Conservation (phyloP, 495 filamentous ascomycete species). For the Penicillium arizonense region DNA sequence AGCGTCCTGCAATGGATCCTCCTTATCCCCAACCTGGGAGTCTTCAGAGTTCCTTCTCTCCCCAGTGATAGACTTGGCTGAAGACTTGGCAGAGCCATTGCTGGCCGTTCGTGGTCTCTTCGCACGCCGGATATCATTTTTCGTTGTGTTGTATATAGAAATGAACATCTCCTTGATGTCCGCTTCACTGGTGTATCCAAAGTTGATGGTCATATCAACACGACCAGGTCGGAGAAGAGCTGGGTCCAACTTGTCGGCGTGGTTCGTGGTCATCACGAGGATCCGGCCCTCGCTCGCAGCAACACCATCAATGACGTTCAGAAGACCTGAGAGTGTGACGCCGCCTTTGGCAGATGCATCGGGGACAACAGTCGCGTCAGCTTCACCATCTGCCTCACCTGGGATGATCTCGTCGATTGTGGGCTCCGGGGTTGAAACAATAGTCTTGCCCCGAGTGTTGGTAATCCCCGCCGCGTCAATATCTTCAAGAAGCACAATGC, state of each 20-base stretch:
- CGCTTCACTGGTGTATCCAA: slow-evolving; percentile 59
- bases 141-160: slow-evolving; percentile 59
- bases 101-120: not conserved
- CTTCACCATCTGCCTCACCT: slow-evolving; percentile 1
- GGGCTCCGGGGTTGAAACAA: not conserved
- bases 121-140: slow-evolving; percentile 21
- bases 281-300: slow-evolving; percentile 73
- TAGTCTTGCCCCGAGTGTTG: slow-evolving; percentile 36
- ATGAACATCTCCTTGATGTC: slow-evolving; percentile 69
- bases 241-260: slow-evolving; percentile 70
- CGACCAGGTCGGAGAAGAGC: slow-evolving; percentile 75
- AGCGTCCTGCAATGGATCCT: not conserved
- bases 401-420: not conserved
- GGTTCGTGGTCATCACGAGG: slow-evolving; percentile 85
- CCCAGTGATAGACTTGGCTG: not conserved
- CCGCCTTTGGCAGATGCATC: slow-evolving; percentile 21
- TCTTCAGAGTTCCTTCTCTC: not conserved
- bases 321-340: slow-evolving; percentile 66
- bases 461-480: slow-evolving; percentile 56
- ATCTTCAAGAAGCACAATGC: slow-evolving; percentile 50
- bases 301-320: slow-evolving; percentile 83
- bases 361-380: not conserved
- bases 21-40: not conserved
- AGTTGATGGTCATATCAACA: slow-evolving; percentile 72
- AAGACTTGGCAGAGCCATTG: slow-evolving; percentile 1